These are phyloP conservation scores for Chlamydomonas incerta DNA, from an alignment of 139 green algal genomes.

Conservation along the genomic window DNA sequence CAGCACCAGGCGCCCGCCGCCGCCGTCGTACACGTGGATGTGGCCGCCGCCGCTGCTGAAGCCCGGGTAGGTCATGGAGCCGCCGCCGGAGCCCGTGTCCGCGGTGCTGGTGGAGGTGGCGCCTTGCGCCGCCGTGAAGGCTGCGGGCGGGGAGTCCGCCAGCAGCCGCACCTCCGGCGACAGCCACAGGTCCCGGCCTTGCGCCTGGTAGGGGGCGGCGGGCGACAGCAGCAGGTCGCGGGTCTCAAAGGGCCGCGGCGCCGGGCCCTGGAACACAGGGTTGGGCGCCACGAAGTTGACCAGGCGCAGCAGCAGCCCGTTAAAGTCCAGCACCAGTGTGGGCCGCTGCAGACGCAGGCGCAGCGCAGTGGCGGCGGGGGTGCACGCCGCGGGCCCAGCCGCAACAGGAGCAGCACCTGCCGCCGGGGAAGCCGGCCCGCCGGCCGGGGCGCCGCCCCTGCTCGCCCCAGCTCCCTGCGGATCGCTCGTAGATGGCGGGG, in stretches of 20 bases:
- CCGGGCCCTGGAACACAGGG: conserved; percentile 48
- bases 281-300: conserved; percentile 81
- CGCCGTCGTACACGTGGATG: conserved; percentile 79
- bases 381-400: no score
- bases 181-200: conserved; percentile 79
- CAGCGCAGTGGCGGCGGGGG: conserved; percentile 38
- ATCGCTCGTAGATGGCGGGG: no score
- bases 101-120: no score
- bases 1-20: conserved; percentile 72
- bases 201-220: background rate
- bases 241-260: conserved; percentile 11
- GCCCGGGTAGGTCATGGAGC: background rate
- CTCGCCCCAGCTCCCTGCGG: no score
- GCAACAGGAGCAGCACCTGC: no score
- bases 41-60: no score
- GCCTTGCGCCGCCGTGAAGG: no score
- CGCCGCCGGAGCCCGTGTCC: conserved; percentile 43
- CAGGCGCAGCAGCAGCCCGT: conserved; percentile 85
- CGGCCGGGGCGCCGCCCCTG: no score
- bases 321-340: conserved; percentile 84
- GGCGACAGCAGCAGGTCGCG: conserved; percentile 30
- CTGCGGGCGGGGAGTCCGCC: conserved; percentile 72
- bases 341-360: conserved; percentile 86
- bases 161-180: conserved; percentile 86
- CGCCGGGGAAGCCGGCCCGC: no score